phyloP scores from a whole-genome alignment of 345 rosid genomes.

The Corchorus capsularis region DNA sequence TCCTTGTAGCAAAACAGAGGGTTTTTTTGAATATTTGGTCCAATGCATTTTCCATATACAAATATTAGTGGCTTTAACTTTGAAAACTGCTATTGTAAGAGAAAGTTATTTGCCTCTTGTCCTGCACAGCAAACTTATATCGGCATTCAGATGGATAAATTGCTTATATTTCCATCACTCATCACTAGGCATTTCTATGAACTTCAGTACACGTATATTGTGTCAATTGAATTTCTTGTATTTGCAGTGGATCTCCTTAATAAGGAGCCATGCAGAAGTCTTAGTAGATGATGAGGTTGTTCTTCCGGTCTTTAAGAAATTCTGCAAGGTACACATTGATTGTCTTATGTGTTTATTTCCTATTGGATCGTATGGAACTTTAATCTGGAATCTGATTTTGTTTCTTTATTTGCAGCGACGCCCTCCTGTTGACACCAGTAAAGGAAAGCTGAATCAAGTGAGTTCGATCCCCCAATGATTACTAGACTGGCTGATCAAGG shows the following conservation, averaged over 20 bases:
- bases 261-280: slow-evolving; percentile 76
- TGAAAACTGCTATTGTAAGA: background rate
- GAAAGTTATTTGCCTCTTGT: background rate
- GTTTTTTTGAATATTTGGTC: background rate
- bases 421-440: slow-evolving; percentile 57
- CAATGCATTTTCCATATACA: background rate
- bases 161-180: background rate
- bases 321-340: slow-evolving; percentile 64
- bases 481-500: background rate
- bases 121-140: background rate
- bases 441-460: slow-evolving; percentile 65
- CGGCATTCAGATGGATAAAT: background rate
- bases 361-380: background rate
- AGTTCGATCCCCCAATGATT: background rate
- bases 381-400: slow-evolving; percentile 14
- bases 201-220: background rate
- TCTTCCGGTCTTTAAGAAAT: slow-evolving; percentile 65
- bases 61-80: background rate
- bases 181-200: background rate
- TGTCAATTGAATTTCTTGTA: slow-evolving; percentile 8
- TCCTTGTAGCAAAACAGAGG: background rate
- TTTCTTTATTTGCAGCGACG: slow-evolving; percentile 56
- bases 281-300: slow-evolving; percentile 69
- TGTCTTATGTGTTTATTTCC: slow-evolving; percentile 13
- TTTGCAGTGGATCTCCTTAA: slow-evolving; percentile 79